These are phyloP conservation scores for Alternaria angustiovoidea DNA, from an alignment of 2,329 filamentous ascomycete species.

Conservation along the genomic window DNA sequence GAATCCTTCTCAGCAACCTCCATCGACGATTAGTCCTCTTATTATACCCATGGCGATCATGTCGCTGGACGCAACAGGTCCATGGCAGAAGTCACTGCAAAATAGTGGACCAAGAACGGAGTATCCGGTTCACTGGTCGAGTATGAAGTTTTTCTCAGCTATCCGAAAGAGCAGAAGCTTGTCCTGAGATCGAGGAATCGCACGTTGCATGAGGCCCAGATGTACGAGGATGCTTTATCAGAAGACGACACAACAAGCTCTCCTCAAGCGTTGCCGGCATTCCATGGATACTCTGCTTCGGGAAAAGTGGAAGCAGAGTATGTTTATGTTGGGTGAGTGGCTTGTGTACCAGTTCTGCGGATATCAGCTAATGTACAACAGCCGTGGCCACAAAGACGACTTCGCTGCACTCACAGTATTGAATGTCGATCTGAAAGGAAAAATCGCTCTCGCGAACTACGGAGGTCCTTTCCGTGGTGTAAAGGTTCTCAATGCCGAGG, in stretches of 20 bases:
- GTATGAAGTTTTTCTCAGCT: constrained; percentile 51
- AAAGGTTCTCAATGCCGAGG: constrained; percentile 59
- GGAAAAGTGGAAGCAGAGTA: constrained; percentile 58
- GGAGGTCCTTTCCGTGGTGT: constrained; percentile 56
- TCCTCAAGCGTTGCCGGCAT: constrained; percentile 51
- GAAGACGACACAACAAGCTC: constrained; percentile 47
- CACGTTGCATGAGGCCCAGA: constrained; percentile 36
- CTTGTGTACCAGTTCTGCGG: constrained; percentile 39
- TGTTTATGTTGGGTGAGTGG: constrained; percentile 54
- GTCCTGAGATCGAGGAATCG: constrained; percentile 42
- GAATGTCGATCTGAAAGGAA: constrained; percentile 56
- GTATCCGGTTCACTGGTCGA: constrained; percentile 39
- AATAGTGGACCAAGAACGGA: constrained; percentile 41
- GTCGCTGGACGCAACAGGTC: constrained; percentile 46
- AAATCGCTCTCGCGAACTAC: constrained; percentile 58
- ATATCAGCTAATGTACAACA: constrained; percentile 6
- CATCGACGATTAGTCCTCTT: constrained; percentile 48
- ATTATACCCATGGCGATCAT: constrained; percentile 50
- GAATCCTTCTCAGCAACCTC: constrained; percentile 52
- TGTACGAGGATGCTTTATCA: constrained; percentile 44
- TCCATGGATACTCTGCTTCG: constrained; percentile 58
- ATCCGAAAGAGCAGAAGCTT: constrained; percentile 46
- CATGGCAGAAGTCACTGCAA: constrained; percentile 48
- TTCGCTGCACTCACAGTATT: constrained; percentile 53
- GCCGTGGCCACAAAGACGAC: constrained; percentile 53